These are phyloP conservation scores for Gnaphalium uliginosum DNA, from an alignment of 129 eudicot genomes.

Conservation along the genomic window DNA sequence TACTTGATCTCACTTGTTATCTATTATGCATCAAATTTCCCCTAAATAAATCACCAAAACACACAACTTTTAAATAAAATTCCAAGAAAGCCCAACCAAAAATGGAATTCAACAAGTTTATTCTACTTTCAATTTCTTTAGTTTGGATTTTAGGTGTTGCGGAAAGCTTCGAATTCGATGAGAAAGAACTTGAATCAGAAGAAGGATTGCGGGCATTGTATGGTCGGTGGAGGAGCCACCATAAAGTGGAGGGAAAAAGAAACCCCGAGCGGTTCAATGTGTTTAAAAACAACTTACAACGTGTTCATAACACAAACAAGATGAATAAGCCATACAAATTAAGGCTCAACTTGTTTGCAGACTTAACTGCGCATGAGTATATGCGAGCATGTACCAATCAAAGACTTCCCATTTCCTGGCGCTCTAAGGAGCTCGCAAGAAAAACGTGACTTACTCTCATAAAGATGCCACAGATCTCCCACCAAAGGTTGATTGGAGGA, in stretches of 20 bases:
- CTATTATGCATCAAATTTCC: background rate
- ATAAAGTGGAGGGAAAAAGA: constrained; percentile 43
- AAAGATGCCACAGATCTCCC: constrained; percentile 40
- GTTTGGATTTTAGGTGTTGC: constrained; percentile 36
- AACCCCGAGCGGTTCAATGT: constrained; percentile 49
- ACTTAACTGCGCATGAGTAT: constrained; percentile 65
- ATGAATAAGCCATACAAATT: constrained; percentile 64
- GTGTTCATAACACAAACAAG: constrained; percentile 61
- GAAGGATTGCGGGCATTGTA: constrained; percentile 54
- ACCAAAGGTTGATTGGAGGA: constrained; percentile 62
- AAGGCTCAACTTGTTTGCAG: constrained; percentile 63
- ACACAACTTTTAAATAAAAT: background rate
- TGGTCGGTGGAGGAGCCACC: constrained; percentile 73
- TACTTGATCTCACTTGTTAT: background rate
- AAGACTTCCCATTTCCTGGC: constrained; percentile 32
- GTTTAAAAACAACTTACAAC: constrained; percentile 56
- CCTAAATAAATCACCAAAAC: background rate
- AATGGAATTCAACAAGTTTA: constrained; percentile 34
- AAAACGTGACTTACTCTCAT: constrained; percentile 20
- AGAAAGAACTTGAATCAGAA: constrained; percentile 63
- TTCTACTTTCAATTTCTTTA: constrained; percentile 36
- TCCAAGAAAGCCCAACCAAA: too few species aligned
- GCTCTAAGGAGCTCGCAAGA: constrained; percentile 36
- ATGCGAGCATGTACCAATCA: constrained; percentile 42
- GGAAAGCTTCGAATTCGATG: constrained; percentile 55